Percentiles rank a stretch among this genome's conserved stretches.
Conservation (phyloP, 2,329 filamentous ascomycete genomes). For the Trichoderma sp. region DNA sequence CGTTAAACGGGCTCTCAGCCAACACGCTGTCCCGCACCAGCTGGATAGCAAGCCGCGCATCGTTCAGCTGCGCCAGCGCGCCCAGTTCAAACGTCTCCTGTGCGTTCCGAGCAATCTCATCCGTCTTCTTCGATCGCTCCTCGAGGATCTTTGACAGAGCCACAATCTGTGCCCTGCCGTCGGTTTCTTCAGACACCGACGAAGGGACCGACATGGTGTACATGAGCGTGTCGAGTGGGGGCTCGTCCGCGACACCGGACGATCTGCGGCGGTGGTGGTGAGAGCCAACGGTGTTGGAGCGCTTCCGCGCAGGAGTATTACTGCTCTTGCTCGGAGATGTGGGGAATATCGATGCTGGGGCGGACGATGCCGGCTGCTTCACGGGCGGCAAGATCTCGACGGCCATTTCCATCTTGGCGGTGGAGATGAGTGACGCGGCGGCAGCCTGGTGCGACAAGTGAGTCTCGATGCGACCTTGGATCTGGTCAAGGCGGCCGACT, state of each 20-base stretch:
- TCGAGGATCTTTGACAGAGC: slow-evolving; percentile 40
- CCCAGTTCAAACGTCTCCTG: slow-evolving; percentile 54
- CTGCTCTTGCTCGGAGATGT: slow-evolving; percentile 41
- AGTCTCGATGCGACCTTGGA: slow-evolving; percentile 46
- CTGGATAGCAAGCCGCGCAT: slow-evolving; percentile 51
- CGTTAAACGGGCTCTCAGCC: slow-evolving; percentile 52
- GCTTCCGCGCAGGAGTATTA: slow-evolving; percentile 41
- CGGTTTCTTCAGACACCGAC: slow-evolving; percentile 37
- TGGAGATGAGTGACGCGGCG: slow-evolving; percentile 42
- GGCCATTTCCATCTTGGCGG: slow-evolving; percentile 49
- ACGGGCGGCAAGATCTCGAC: slow-evolving; percentile 25
- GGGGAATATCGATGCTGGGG: slow-evolving; percentile 30
- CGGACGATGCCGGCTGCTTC: slow-evolving; percentile 11
- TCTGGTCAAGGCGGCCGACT: slow-evolving; percentile 47
- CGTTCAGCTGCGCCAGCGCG: slow-evolving; percentile 46
- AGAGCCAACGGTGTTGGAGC: slow-evolving; percentile 33
- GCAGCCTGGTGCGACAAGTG: slow-evolving; percentile 50
- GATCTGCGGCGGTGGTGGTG: slow-evolving; percentile 40
- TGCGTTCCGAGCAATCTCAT: slow-evolving; percentile 47
- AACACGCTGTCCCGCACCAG: slow-evolving; percentile 54
- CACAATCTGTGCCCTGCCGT: slow-evolving; percentile 32
- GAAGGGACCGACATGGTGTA: slow-evolving; percentile 49
- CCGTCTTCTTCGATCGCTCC: slow-evolving; percentile 47
- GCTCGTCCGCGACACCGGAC: slow-evolving; percentile 40
- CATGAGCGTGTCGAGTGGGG: slow-evolving; percentile 51